phyloP scores from a whole-genome alignment of 441 rosid species.

The Pelargonium fulgidum region DNA sequence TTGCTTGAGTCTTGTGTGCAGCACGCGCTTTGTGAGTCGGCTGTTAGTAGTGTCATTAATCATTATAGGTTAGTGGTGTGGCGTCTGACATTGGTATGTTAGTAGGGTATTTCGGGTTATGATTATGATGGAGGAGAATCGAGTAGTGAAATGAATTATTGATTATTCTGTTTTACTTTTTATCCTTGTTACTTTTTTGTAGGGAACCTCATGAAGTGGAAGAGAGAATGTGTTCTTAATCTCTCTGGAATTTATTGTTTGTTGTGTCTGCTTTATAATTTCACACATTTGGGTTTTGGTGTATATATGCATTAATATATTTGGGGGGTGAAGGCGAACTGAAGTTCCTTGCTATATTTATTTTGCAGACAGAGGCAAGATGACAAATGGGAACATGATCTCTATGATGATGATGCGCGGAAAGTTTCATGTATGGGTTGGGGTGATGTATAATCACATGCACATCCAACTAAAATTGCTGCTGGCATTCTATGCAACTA shows the following conservation, averaged over 20 bases:
- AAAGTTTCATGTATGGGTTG: constrained; percentile 57
- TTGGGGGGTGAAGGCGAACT: neutral
- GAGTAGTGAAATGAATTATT: too few relatives aligned
- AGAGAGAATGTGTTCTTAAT: too few relatives aligned
- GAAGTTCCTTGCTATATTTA: neutral
- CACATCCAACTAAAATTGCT: constrained; percentile 24
- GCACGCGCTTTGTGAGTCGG: too few relatives aligned
- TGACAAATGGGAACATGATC: constrained; percentile 99
- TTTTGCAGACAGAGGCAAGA: constrained; percentile 83
- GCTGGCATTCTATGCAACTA: constrained; percentile 37
- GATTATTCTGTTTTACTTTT: too few relatives aligned
- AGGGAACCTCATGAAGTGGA: neutral
- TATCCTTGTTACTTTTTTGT: neutral
- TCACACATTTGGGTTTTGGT: neutral
- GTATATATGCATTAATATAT: neutral
- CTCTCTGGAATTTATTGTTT: neutral
- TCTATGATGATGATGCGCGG: constrained; percentile 44
- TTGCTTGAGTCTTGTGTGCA: too few relatives aligned
- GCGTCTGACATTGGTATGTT: too few relatives aligned
- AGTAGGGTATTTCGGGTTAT: too few relatives aligned
- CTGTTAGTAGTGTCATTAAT: too few relatives aligned
- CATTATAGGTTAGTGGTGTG: too few relatives aligned
- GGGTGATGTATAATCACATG: constrained; percentile 22
- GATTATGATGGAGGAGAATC: too few relatives aligned
- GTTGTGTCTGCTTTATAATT: neutral